These are phyloP conservation scores for Xylaria sp. DNA, from an alignment of 2,329 filamentous ascomycete genomes.

Conservation along the genomic window DNA sequence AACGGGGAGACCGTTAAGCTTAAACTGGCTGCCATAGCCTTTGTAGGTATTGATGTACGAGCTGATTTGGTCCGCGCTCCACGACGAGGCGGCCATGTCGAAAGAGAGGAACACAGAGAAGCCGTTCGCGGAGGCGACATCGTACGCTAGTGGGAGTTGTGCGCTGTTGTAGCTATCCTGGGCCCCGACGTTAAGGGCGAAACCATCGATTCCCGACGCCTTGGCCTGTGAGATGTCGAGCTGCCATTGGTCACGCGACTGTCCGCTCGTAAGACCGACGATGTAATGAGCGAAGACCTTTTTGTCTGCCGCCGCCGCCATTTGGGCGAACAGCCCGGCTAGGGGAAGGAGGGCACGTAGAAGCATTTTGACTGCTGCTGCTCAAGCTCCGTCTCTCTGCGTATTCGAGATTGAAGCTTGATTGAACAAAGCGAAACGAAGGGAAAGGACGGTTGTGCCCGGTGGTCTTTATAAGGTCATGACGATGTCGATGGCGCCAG, in stretches of 20 bases:
- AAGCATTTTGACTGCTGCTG: conserved; percentile 36
- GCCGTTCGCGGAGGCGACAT: conserved; percentile 45
- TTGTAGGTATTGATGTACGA: conserved; percentile 53
- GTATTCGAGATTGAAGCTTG: not conserved
- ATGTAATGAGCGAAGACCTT: conserved; percentile 48
- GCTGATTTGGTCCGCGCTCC: conserved; percentile 44
- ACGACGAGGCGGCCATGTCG: conserved; percentile 49
- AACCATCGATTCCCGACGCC: conserved; percentile 45
- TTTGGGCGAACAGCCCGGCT: conserved; percentile 33
- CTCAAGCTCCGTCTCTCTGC: not conserved
- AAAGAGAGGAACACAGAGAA: conserved; percentile 53
- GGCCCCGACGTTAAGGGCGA: conserved; percentile 45
- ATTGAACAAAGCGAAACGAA: not conserved
- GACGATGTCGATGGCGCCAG: conserved; percentile 24
- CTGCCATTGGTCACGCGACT: conserved; percentile 44
- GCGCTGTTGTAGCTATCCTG: conserved; percentile 42
- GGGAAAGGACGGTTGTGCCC: not conserved
- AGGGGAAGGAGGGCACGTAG: conserved; percentile 33
- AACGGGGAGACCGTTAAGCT: conserved; percentile 54
- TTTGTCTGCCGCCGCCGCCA: conserved; percentile 31
- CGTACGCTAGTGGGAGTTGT: conserved; percentile 49
- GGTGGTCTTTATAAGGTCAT: conserved; percentile 3
- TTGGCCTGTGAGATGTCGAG: conserved; percentile 45
- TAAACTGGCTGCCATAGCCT: conserved; percentile 53
- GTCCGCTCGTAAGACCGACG: conserved; percentile 45